These are phyloP conservation scores for Ganoderma lucidum DNA, from an alignment of 1,284 basidiomycete species.

Conservation along the genomic window DNA sequence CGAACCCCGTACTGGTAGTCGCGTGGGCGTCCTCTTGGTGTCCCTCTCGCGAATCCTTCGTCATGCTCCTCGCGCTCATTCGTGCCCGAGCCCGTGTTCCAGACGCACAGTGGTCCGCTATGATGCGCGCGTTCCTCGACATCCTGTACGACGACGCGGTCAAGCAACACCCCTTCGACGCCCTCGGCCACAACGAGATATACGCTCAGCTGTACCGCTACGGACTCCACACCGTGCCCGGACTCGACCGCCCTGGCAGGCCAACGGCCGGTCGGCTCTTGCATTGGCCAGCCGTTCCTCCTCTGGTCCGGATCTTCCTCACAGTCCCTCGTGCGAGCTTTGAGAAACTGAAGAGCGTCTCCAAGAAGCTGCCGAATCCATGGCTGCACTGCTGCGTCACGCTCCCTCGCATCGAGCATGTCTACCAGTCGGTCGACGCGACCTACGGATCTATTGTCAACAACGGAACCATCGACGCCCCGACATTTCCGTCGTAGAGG, in stretches of 20 bases:
- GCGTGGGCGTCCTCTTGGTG: slow-evolving; percentile 30
- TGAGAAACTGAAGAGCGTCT: slow-evolving; percentile 14
- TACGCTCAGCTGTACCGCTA: slow-evolving; percentile 43
- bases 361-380: slow-evolving; percentile 37
- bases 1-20: slow-evolving; percentile 29
- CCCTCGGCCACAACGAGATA: slow-evolving; percentile 46
- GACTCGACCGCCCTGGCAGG: background rate
- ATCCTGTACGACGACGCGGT: slow-evolving; percentile 34
- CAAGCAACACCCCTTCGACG: slow-evolving; percentile 40
- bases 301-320: slow-evolving; percentile 40
- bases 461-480: slow-evolving; percentile 36
- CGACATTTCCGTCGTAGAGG: slow-evolving; percentile 44
- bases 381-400: slow-evolving; percentile 41
- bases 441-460: slow-evolving; percentile 42
- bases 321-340: slow-evolving; percentile 8
- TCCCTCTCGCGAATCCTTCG: slow-evolving; percentile 41
- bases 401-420: slow-evolving; percentile 37
- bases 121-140: slow-evolving; percentile 42
- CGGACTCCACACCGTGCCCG: slow-evolving; percentile 39
- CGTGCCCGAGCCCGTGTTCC: slow-evolving; percentile 42
- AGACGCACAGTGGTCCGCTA: slow-evolving; percentile 38
- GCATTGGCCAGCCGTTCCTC: slow-evolving; percentile 43
- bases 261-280: slow-evolving; percentile 33
- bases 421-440: slow-evolving; percentile 42
- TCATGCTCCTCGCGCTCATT: slow-evolving; percentile 48